Evolutionary conservation across 177 flowering plant genomes (phyloP), one percentile per base, ranked within the genome.

Genomic region (Vitis hybrid): DNA sequence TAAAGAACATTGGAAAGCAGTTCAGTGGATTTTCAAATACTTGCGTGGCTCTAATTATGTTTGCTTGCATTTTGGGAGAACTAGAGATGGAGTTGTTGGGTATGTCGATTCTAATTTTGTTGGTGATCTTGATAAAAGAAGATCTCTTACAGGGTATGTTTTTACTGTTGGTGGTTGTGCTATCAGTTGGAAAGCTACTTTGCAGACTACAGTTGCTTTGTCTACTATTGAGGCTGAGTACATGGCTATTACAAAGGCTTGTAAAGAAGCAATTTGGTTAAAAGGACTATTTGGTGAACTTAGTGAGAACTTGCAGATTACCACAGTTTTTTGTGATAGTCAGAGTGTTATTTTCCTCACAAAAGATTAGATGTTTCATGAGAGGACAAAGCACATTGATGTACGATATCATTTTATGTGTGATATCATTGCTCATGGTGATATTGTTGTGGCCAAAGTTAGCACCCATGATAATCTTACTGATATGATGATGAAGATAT

Each of bases 31-130:
- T 18, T 18, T 63, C 0, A 63, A 1, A 45, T 63, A 48, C 31
- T 18, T 18, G 6, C 0, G 1, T 18, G 66, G 19, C 3, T 26
- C 64, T 22, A 10, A 0, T 62, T 0, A 29, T 62, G n/a, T 29
- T 62, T 62, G 45, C 0, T 62, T 62, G 7, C 48, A 62, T 22
- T 62, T 62, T 62, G 49, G 49, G 65, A 62, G 65, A 16, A 29
- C 45, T 29, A 29, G 11, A 62, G 65, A 62, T 62, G 48, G 65
- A 29, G 65, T 29, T 29, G 12, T 62, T 22, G 6, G 22, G 10
- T 62, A 62, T 62, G 65, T 62, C 7, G 3, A 62, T 16, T 62
- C 22, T n/a, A 0, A 33, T 29, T 29, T 10, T 62, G 65, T 50
- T 11, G 48, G 1, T 22, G 48, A 39, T 39, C 8, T 39, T 39